Evolutionary conservation across 164 flowering plant genomes (phyloP).

Genomic region (Vitis labrusca): DNA sequence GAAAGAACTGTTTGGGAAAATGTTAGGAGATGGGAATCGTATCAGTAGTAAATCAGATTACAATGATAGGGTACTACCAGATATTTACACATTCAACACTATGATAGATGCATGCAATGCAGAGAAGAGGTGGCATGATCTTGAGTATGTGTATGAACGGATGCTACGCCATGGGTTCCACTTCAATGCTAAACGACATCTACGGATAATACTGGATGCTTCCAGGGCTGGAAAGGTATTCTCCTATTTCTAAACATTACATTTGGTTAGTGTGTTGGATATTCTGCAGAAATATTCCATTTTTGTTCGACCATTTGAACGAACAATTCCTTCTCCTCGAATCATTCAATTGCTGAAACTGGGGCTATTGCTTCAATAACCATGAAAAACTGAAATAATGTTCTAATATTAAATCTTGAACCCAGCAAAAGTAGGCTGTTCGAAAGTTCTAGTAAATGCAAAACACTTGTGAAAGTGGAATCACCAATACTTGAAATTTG

Average conservation of each 20-base stretch:
- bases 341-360: too few relatives aligned
- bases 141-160: constrained; percentile 48
- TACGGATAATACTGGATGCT: constrained; percentile 66
- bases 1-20: constrained; percentile 51
- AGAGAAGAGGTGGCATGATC: constrained; percentile 74
- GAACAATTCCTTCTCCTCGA: too few relatives aligned
- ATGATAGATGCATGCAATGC: constrained; percentile 64
- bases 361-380: too few relatives aligned
- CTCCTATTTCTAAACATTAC: neutral
- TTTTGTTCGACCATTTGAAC: neutral
- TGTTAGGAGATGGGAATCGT: constrained; percentile 38
- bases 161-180: constrained; percentile 73
- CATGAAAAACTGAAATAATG: too few relatives aligned
- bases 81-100: constrained; percentile 71
- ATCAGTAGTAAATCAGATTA: constrained; percentile 35
- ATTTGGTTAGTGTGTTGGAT: too few relatives aligned
- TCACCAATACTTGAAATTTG: too few relatives aligned
- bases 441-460: too few relatives aligned
- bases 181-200: constrained; percentile 81
- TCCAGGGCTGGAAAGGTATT: constrained; percentile 81
- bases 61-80: constrained; percentile 51
- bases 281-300: too few relatives aligned
- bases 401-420: too few relatives aligned
- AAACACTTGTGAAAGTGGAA: too few relatives aligned
- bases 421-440: too few relatives aligned